Evolutionary conservation across 2,329 filamentous ascomycete species (phyloP), one percentile per base, ranked within the genome.

Genomic region (Aspergillus puulaauensis): DNA sequence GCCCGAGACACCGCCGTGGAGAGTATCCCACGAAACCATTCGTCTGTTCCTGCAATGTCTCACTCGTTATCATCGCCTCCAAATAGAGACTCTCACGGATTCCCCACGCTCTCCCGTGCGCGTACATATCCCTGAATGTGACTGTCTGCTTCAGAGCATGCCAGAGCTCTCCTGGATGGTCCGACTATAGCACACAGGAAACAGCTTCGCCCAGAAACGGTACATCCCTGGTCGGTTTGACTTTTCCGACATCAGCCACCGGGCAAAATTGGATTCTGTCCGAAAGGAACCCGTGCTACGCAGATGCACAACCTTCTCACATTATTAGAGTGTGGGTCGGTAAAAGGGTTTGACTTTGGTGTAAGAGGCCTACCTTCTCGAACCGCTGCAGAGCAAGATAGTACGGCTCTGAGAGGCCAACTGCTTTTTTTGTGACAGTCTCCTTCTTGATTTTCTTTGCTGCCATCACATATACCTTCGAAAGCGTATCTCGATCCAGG

Each of bases 171-270:
- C 59, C 21, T 71, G 61, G 7, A 72, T 65, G 23, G 63, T 67
- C 45, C 69, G 66, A 12, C 64, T 64, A 59, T 73, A 70, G 60
- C 71, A 74, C 33, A 74, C 41, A 12, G 69, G 71, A 57, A 72
- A 74, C 48, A 74, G 56, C 50, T 58, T 62, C 6, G 60, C 66
- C 72, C 72, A 74, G 54, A 74, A 74, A 6, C 23, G 55, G 54
- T 65, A 72, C 56, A 68, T 56, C 6, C 57, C 58, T 6, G 64
- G 63, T 40, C 63, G 63, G 12, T 47, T 59, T 21, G 67, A 62
- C 56, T 61, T 67, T 47, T 68, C 61, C 1, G 65, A 60, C 12
- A 71, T 57, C 31, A 74, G 59, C 70, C 71, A 74, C 19, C 62
- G 61, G 46, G 72, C 71, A 56, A 74, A 74, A 15, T 59, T 46